phyloP scores from a whole-genome alignment of 2,329 filamentous ascomycete species.

The Knufia fluminis region DNA sequence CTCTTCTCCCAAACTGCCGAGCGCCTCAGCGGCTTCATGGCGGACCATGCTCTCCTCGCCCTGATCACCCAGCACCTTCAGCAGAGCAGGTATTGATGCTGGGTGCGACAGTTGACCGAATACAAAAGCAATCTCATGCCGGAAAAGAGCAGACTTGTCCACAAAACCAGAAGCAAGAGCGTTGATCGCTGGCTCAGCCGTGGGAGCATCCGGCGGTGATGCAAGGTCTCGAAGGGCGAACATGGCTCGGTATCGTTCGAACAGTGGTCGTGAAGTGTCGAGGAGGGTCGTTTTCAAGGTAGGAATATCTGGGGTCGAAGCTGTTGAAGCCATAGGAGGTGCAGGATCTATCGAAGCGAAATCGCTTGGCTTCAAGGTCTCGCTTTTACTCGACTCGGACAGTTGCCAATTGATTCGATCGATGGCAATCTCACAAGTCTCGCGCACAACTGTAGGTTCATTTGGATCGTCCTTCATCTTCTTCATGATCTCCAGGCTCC shows the following conservation, averaged over 20 bases:
- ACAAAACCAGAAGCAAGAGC: constrained; percentile 77
- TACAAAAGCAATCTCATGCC: constrained; percentile 96
- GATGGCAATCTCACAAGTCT: constrained; percentile 96
- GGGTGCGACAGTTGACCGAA: constrained; percentile 95
- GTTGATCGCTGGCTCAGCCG: constrained; percentile 75
- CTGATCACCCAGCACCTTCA: constrained; percentile 64
- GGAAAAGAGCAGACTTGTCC: constrained; percentile 84
- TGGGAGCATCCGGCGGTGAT: constrained; percentile 82
- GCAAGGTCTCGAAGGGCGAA: constrained; percentile 92
- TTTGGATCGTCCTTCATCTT: constrained; percentile 63
- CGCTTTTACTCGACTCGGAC: constrained; percentile 58
- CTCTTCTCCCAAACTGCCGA: constrained; percentile 88
- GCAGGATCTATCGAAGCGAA: constrained; percentile 95
- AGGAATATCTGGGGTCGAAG: constrained; percentile 54
- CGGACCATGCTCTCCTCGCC: constrained; percentile 92
- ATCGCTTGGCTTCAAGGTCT: constrained; percentile 77
- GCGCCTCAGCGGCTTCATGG: constrained; percentile 91
- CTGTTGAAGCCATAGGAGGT: constrained; percentile 68
- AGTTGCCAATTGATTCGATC: constrained; percentile 91
- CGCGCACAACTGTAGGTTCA: constrained; percentile 72
- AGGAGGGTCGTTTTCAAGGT: constrained; percentile 69
- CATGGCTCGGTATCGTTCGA: constrained; percentile 94
- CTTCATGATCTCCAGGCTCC: constrained; percentile 64
- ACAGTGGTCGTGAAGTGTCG: constrained; percentile 69
- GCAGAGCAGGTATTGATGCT: constrained; percentile 87